These are phyloP conservation scores for Rehmannia glutinosa DNA, from an alignment of 257 asterid genomes.

Conservation along the genomic window DNA sequence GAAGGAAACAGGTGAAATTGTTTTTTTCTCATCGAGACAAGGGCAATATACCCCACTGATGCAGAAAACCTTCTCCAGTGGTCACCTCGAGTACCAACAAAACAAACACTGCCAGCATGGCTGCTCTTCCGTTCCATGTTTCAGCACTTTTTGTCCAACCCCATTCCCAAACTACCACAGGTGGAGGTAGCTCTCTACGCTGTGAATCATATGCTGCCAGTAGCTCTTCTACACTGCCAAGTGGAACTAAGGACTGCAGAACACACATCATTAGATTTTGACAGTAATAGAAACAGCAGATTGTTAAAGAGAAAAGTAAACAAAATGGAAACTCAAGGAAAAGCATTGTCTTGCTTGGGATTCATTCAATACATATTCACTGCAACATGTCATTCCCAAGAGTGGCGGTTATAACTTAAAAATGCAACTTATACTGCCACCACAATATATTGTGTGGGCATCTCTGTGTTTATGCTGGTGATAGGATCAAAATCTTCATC, in stretches of 20 bases:
- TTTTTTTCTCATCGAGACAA: constrained; percentile 39
- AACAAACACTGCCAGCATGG: constrained; percentile 91
- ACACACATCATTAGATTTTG: not conserved
- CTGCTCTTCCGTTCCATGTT: constrained; percentile 99
- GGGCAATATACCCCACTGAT: constrained; percentile 91
- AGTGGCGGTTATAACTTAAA: too few relatives aligned
- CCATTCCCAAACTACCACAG: constrained; percentile 95
- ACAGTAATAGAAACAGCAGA: not conserved
- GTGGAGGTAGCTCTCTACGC: constrained; percentile 94
- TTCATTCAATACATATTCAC: too few relatives aligned
- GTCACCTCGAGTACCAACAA: constrained; percentile 84
- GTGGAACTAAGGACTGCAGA: constrained; percentile 92
- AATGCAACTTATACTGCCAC: too few relatives aligned
- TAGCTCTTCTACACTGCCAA: constrained; percentile 95
- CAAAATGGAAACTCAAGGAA: not conserved
- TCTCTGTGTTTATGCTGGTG: too few relatives aligned
- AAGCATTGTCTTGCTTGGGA: not conserved
- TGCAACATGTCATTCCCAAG: too few relatives aligned
- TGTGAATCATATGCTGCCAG: constrained; percentile 95
- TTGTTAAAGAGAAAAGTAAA: not conserved
- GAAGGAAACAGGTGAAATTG: not conserved
- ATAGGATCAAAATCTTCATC: too few relatives aligned
- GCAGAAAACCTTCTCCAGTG: constrained; percentile 94
- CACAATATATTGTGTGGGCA: too few relatives aligned
- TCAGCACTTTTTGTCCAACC: constrained; percentile 99